These are phyloP conservation scores for Gynostemma pentaphyllum DNA, from an alignment of 306 rosid genomes.

Conservation along the genomic window DNA sequence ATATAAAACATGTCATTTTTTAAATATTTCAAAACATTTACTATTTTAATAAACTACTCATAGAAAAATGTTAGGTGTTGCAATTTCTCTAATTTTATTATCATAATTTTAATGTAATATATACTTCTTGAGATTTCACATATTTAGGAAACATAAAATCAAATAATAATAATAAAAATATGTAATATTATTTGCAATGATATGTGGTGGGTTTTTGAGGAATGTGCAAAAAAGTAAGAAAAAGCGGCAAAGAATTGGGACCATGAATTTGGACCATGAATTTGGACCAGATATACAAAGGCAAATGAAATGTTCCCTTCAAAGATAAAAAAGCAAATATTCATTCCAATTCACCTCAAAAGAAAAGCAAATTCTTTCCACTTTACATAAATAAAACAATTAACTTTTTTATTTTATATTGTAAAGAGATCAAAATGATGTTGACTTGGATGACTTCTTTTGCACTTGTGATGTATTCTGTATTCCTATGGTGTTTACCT, in stretches of 20 bases:
- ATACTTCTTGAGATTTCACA: neutral
- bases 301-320: neutral
- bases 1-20: too few species aligned
- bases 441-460: neutral
- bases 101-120: too few species aligned
- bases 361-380: neutral
- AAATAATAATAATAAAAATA: neutral
- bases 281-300: neutral
- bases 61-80: too few species aligned
- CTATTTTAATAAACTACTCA: too few species aligned
- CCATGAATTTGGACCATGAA: neutral
- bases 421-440: neutral
- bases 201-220: neutral
- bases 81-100: too few species aligned
- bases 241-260: too few species aligned
- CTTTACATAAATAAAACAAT: slow-evolving; percentile 1
- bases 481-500: neutral
- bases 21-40: too few species aligned
- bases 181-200: neutral
- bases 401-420: neutral
- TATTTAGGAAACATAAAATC: neutral
- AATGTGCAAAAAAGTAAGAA: neutral
- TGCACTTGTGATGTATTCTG: neutral
- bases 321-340: neutral
- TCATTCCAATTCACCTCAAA: neutral